Base-by-base conservation (phyloP, 768 basidiomycete genomes). In the Collybia sp. region DNA sequence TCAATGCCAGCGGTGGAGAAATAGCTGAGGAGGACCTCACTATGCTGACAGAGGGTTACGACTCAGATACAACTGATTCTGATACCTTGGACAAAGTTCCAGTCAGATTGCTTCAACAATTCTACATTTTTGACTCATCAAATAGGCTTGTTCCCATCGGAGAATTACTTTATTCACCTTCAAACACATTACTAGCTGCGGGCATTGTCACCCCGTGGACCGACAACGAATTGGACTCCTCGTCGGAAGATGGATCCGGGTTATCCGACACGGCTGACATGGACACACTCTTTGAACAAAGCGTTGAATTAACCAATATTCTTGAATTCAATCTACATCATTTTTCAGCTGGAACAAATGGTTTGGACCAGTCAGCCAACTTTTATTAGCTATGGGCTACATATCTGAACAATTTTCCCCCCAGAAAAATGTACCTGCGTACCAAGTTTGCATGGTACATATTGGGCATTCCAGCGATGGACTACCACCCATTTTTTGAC, bases 391-490 rank as follows among this genome's bases (percentile, higher is more conserved):
- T 15, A 35, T 40, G 2, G 18, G 12, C 10, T 13, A 30, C 5
- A 39, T 16, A 3, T 30, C 45, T 53, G 25, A n/a, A 37, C 10
- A 6, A 64, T 53, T 60, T n/a, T 6, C 1, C 43, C 30, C 40
- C 3, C 42, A 87, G 85, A 17, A 78, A 80, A 48, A 73, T 87
- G 2, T 88, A 82, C 49, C 61, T 88, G 20, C 71, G 75, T 38
- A 88, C 86, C 0, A 38, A 67, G 37, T 58, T 63, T 58, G 83
- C 85, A 0, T 88, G 85, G 85, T 88, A 88, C 50, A 82, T 87
- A 45, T 68, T 88, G 2, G 69, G 72, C 10, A 48, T 50, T 1
- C 82, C 85, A 0, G 71, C 77, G 0, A 38, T 42, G 1, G 30
- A 44, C 2, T 88, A 88, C 51, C 40, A 43, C 12, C 61, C 66